Conservation (phyloP, 1,284 basidiomycete genomes). For the Chiua sp. region DNA sequence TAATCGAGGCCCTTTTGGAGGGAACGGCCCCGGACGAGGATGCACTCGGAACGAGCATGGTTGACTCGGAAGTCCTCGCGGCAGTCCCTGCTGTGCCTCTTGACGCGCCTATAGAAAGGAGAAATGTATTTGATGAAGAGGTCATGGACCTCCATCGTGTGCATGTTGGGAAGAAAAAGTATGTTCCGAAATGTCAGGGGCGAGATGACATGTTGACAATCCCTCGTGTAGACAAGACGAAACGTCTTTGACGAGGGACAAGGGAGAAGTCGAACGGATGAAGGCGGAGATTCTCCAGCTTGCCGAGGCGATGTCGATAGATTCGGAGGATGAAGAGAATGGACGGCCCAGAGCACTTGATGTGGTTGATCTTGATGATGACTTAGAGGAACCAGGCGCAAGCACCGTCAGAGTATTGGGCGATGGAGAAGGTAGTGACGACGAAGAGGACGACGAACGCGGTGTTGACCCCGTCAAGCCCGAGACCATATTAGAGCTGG, state of each 20-base stretch:
- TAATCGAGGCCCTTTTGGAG: constrained; percentile 74
- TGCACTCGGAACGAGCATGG: constrained; percentile 31
- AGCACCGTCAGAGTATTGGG: constrained; percentile 51
- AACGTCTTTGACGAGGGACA: constrained; percentile 54
- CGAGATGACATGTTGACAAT: constrained; percentile 15
- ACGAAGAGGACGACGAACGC: constrained; percentile 43
- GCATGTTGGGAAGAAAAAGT: constrained; percentile 75
- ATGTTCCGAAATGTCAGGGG: constrained; percentile 18
- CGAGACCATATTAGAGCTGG: constrained; percentile 74
- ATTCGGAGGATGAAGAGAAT: constrained; percentile 66
- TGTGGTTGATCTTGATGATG: constrained; percentile 55
- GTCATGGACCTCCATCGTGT: constrained; percentile 66
- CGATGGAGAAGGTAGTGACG: constrained; percentile 64
- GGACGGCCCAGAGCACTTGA: constrained; percentile 23
- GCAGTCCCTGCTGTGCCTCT: neutral
- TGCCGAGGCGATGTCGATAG: constrained; percentile 69
- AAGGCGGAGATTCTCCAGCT: constrained; percentile 82
- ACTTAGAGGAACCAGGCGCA: constrained; percentile 47
- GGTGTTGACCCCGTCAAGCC: constrained; percentile 36
- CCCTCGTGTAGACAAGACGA: constrained; percentile 47
- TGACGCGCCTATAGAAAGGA: constrained; percentile 45
- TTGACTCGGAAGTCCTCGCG: neutral
- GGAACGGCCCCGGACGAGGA: constrained; percentile 62
- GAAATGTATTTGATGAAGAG: constrained; percentile 78
- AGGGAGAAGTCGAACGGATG: constrained; percentile 71